Conservation (phyloP, 179 eudicot genomes). For the Spergularia azorica region DNA sequence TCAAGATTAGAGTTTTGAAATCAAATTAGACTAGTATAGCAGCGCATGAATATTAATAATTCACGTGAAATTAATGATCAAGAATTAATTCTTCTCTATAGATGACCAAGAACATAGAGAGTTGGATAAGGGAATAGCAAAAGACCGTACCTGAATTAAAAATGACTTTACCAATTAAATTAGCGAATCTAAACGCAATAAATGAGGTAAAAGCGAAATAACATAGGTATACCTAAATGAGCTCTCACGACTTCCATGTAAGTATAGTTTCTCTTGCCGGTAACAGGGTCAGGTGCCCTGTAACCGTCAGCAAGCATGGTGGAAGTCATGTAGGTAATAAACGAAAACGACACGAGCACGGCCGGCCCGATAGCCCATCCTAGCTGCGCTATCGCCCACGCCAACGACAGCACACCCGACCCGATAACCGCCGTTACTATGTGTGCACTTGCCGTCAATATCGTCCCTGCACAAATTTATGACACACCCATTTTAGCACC, state of each 20-base stretch:
- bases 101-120: too few relatives aligned
- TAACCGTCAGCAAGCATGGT: conserved; percentile 68
- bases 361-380: conserved; percentile 69
- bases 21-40: too few relatives aligned
- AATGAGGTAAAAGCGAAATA: not conserved
- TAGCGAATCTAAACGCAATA: not conserved
- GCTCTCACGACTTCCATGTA: conserved; percentile 68
- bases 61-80: too few relatives aligned
- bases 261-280: conserved; percentile 66
- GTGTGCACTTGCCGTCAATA: conserved; percentile 67
- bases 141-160: not conserved
- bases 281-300: conserved; percentile 52
- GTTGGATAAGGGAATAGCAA: too few relatives aligned
- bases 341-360: conserved; percentile 49
- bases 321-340: conserved; percentile 69
- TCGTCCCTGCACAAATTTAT: conserved; percentile 40
- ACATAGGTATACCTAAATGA: conserved; percentile 44
- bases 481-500: not conserved
- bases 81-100: too few relatives aligned
- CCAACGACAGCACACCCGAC: conserved; percentile 68
- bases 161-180: not conserved
- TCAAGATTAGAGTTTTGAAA: too few relatives aligned
- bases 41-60: too few relatives aligned
- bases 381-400: conserved; percentile 78
- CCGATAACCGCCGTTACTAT: conserved; percentile 79